phyloP scores from a whole-genome alignment of 805 yeast species.

The Saturnispora serradocipensis region DNA sequence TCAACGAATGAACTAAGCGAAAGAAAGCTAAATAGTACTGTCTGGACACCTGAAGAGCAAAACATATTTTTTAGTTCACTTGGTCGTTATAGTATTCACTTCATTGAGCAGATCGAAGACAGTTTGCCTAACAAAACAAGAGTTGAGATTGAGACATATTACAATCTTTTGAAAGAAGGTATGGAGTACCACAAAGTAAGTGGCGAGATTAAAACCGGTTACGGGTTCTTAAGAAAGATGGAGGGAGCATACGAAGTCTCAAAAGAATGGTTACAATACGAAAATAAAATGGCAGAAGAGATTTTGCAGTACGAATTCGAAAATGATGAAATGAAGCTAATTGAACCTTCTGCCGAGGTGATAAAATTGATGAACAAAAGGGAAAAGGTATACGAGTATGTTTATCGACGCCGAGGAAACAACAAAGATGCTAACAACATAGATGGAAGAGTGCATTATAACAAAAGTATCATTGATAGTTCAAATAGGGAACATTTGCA shows the following conservation, averaged over 20 bases:
- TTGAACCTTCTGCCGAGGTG: not conserved
- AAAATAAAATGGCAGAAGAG: not conserved
- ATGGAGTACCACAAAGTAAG: not conserved
- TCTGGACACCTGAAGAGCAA: slow-evolving; percentile 43
- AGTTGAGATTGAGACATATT: slow-evolving; percentile 40
- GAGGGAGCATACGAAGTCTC: slow-evolving; percentile 7
- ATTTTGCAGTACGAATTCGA: not conserved
- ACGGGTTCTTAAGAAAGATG: slow-evolving; percentile 12
- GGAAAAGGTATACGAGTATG: not conserved
- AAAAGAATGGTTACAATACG: slow-evolving; percentile 1
- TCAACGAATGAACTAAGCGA: not conserved
- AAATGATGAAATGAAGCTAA: not conserved
- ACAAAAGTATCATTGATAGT: not conserved
- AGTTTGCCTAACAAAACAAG: slow-evolving; percentile 32
- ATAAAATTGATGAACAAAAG: not conserved
- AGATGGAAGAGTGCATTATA: not conserved
- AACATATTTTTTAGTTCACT: slow-evolving; percentile 41
- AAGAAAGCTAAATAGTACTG: not conserved
- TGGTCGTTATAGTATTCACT: slow-evolving; percentile 40
- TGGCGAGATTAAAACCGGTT: slow-evolving; percentile 21
- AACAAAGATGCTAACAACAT: not conserved
- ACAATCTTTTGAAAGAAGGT: slow-evolving; percentile 26
- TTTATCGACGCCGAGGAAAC: not conserved
- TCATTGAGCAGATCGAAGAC: slow-evolving; percentile 32
- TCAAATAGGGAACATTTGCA: not conserved